Base-by-base conservation (phyloP, 768 basidiomycete genomes). In the Phaeotremella skinneri region DNA sequence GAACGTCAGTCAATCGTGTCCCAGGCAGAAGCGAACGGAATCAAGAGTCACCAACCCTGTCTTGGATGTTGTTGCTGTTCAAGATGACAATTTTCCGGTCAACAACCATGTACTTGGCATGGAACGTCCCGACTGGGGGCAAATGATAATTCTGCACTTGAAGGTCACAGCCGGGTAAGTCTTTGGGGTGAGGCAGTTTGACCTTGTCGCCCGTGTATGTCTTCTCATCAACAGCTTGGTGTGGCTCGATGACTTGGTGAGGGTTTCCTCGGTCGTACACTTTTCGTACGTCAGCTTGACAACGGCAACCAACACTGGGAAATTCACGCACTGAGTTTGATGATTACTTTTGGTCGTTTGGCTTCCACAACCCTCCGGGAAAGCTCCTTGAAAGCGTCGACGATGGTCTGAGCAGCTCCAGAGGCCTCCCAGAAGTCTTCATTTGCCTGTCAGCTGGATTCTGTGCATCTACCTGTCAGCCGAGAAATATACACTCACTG, bases 21-120 rank as follows among this genome's bases (percentile, higher is more conserved):
- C n/a, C n/a, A n/a, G 34, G 9, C 21, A 51, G 49, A 14, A 25
- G 42, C 21, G 1, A 34, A 16, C 6, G 4, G 25, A 66, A 68
- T 21, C 71, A 49, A n/a, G n/a, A n/a, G n/a, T n/a, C n/a, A 56
- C 76, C 70, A 4, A 70, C 73, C 3, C 76, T 55, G 53, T 78
- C 78, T 69, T 86, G 85, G 32, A 87, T 84, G 55, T 87, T 87
- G 74, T 86, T 86, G 50, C 81, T 82, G 67, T 83, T 83, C 43
- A 87, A 68, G 39, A 85, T 71, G 0, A 83, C 85, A 32, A 85
- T 73, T 61, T 81, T 82, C 21, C 85, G 78, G 69, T 87, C 85
- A 1, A 86, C 82, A 43, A 87, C 77, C 78, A 86, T 80, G 63
- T 82, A 85, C 68, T 87, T 87, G 48, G 83, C 80, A 63, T 87